These are phyloP conservation scores for Oropetium thomaeum DNA, from an alignment of 176 grass and related monocot genomes.

Conservation along the genomic window DNA sequence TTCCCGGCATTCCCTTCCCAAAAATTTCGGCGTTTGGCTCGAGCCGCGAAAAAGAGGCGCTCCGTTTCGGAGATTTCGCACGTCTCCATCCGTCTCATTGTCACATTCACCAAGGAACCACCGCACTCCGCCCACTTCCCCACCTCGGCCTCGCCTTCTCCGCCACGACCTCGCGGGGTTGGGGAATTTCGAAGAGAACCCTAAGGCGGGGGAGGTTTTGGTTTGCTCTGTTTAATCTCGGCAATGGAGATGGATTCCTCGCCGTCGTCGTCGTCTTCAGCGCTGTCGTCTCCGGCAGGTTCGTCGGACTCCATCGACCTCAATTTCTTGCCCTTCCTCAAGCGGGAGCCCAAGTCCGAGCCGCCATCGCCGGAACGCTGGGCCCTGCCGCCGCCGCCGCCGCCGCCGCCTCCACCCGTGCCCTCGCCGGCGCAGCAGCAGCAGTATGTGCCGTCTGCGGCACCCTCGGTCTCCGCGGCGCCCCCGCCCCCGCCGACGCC, in stretches of 20 bases:
- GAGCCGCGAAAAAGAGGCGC: conserved; percentile 1
- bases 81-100: not conserved
- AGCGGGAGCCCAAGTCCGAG: conserved; percentile 56
- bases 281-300: conserved; percentile 19
- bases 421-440: not conserved
- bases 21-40: not conserved
- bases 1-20: not conserved
- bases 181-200: not conserved
- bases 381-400: conserved; percentile 33
- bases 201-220: not conserved
- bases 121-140: conserved; percentile 3
- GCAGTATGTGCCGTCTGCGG: not conserved
- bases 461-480: not conserved
- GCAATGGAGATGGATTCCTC: conserved; percentile 37
- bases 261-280: conserved; percentile 44
- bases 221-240: not conserved
- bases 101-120: conserved; percentile 12
- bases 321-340: conserved; percentile 53
- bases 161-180: conserved; percentile 1
- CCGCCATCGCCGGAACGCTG: conserved; percentile 48
- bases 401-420: not conserved
- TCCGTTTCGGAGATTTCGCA: conserved; percentile 46
- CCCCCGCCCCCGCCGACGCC: conserved; percentile 23
- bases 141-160: not conserved
- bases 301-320: conserved; percentile 55